Evolutionary conservation across 2,329 filamentous ascomycete species (phyloP), one percentile per base, ranked within the genome.

Genomic region (Trichoderma afroharzianum): DNA sequence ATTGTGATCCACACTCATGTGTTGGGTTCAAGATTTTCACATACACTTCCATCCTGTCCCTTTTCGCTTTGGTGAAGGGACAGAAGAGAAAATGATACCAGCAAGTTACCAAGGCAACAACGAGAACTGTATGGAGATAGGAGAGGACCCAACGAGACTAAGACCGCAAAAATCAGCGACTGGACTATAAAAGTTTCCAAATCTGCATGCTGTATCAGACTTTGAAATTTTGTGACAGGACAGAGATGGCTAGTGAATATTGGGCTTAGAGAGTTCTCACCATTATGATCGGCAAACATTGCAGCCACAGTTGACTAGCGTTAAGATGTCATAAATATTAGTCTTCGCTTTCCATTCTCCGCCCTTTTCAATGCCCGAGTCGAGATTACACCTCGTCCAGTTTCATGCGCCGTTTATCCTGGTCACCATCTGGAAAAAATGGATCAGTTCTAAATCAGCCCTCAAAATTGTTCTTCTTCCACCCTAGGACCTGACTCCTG

Each of bases 391-490:
- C 9, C 43, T 21, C n/a, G 18, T 21, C 8, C 8, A n/a, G 43
- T 47, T 47, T 47, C n/a, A 47, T 47, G 43, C 43, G n/a, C 43
- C 43, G n/a, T 47, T 11, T 11, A 47, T 21, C n/a, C 43, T 21
- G 21, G n/a, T 21, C 43, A n/a, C 43, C 8, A 21, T 21, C 43
- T 21, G 43, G 18, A 14, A 43, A 12, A 33, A 36, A 18, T 47
- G 47, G 6, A 55, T 57, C 26, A 28, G 26, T 36, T 66, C 21
- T 21, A n/a, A 30, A 57, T 43, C 32, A 67, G 7, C 24, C 33
- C 43, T 66, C 63, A 12, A 26, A 66, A 28, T 58, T 50, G 36
- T 30, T 61, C 36, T 61, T 55, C 55, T 68, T 68, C 66, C 66
- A 68, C 33, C 66, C 66, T 9, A 68, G 36, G 18, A 68, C 66